These are phyloP conservation scores for Cutaneotrichosporon sp. DNA, from an alignment of 1,284 basidiomycete species.

Conservation along the genomic window DNA sequence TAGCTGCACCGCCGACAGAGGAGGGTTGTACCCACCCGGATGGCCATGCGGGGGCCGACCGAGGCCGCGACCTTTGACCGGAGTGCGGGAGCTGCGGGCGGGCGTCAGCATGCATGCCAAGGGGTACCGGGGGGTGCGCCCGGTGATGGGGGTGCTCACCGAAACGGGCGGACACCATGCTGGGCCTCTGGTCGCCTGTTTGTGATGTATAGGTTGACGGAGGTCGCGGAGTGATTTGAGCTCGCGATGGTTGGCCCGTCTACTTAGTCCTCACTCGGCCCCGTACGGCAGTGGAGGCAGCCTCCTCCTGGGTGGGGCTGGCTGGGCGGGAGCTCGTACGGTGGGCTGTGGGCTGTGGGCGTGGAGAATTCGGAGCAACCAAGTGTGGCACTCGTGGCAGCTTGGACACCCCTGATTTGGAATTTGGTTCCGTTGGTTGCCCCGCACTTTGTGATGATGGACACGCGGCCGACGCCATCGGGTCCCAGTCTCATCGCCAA, in stretches of 20 bases:
- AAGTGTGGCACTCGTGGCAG: conserved; percentile 6
- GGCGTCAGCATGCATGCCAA: conserved; percentile 10
- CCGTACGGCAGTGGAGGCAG: neutral
- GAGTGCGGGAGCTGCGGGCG: conserved; percentile 33
- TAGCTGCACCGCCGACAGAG: neutral
- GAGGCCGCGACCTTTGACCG: conserved; percentile 30
- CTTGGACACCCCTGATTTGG: neutral
- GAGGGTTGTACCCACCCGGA: conserved; percentile 24
- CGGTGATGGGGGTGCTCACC: conserved; percentile 21
- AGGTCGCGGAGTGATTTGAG: conserved; percentile 17
- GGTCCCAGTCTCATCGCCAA: too few relatives aligned
- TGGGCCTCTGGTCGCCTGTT: conserved; percentile 18
- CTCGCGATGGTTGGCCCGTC: conserved; percentile 16
- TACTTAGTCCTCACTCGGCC: neutral
- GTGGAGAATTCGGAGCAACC: conserved; percentile 1
- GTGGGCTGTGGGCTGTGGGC: conserved; percentile 3
- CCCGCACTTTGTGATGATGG: neutral
- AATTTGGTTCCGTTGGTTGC: conserved; percentile 9
- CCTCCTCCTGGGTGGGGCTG: neutral
- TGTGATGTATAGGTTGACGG: conserved; percentile 13
- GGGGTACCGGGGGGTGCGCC: neutral
- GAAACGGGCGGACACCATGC: conserved; percentile 38
- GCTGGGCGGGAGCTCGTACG: neutral
- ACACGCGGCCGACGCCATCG: conserved; percentile 1
- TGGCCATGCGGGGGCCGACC: conserved; percentile 22